Conservation (phyloP, 257 asterid genomes). For the Primulina huaijiensis region DNA sequence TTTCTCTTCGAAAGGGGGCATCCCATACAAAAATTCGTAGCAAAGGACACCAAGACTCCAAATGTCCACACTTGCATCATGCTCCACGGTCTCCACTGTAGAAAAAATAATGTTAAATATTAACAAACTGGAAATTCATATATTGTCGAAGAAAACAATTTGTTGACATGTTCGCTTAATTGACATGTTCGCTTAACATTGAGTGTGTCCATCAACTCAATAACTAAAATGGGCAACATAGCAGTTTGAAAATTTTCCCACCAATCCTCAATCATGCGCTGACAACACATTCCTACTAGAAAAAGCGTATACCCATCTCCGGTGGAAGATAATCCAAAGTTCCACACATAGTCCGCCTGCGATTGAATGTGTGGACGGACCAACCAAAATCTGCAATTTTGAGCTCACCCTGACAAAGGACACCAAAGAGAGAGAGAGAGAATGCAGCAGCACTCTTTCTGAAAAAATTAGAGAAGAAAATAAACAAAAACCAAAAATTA, state of each 20-base stretch:
- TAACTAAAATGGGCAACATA: background rate
- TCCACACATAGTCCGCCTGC: conserved; percentile 96
- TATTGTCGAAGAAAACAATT: too few species aligned
- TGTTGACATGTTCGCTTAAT: too few species aligned
- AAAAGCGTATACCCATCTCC: conserved; percentile 79
- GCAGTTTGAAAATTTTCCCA: background rate
- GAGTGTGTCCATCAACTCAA: too few species aligned
- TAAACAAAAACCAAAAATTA: conserved; percentile 24
- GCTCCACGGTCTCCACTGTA: conserved; percentile 93
- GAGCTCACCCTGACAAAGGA: conserved; percentile 72
- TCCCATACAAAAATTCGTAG: conserved; percentile 89
- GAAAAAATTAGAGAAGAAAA: background rate
- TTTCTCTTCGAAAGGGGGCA: conserved; percentile 94
- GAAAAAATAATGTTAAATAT: background rate
- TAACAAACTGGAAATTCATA: background rate
- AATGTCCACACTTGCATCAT: conserved; percentile 89
- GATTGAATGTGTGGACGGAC: conserved; percentile 97
- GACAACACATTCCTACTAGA: conserved; percentile 1
- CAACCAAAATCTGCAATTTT: conserved; percentile 98
- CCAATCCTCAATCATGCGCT: conserved; percentile 2
- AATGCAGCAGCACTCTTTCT: conserved; percentile 14
- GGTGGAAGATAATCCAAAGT: conserved; percentile 98
- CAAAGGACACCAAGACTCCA: conserved; percentile 98
- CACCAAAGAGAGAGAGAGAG: conserved; percentile 14
- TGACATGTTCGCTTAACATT: too few species aligned